These are phyloP conservation scores for Ceratorhiza oryzae-sativae DNA, from an alignment of 1,284 basidiomycete species.

Conservation along the genomic window DNA sequence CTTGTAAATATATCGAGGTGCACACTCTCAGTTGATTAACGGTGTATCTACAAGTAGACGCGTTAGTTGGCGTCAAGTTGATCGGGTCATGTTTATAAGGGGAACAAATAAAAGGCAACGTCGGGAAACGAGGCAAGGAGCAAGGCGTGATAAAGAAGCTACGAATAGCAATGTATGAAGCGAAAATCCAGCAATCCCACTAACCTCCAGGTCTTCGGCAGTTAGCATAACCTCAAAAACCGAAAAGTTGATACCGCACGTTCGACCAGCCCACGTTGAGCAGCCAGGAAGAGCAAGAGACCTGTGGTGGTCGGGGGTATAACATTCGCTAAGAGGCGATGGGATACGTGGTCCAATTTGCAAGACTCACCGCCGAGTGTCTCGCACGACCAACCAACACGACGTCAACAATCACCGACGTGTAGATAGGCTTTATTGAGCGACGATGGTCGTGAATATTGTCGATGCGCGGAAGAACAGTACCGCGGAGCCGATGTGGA, in stretches of 20 bases:
- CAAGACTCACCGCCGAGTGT: constrained; percentile 2
- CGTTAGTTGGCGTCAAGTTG: constrained; percentile 28
- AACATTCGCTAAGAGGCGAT: constrained; percentile 6
- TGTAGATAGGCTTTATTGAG: neutral
- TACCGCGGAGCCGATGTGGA: neutral
- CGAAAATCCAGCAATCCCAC: constrained; percentile 35
- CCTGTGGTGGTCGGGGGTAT: neutral
- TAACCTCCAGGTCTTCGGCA: constrained; percentile 36
- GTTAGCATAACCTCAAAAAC: constrained; percentile 40
- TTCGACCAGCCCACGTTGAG: constrained; percentile 5
- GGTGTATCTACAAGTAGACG: constrained; percentile 35
- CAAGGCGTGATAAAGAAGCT: neutral
- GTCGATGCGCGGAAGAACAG: neutral
- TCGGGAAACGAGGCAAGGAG: neutral
- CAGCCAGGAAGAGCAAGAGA: neutral
- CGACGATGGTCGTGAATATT: constrained; percentile 1
- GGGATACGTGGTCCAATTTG: neutral
- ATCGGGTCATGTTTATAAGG: constrained; percentile 10
- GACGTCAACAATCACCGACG: neutral
- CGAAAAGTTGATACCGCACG: constrained; percentile 38
- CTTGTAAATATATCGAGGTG: constrained; percentile 6
- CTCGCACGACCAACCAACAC: neutral
- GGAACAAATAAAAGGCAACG: neutral
- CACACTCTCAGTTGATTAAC: constrained; percentile 19
- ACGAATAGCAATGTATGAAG: constrained; percentile 7